A percentile compares a stretch with the other conserved stretches of the same genome.
These are phyloP conservation scores for Pythium grandisporangium DNA, from an alignment of 352 stramenopile genomes.

Conservation along the genomic window DNA sequence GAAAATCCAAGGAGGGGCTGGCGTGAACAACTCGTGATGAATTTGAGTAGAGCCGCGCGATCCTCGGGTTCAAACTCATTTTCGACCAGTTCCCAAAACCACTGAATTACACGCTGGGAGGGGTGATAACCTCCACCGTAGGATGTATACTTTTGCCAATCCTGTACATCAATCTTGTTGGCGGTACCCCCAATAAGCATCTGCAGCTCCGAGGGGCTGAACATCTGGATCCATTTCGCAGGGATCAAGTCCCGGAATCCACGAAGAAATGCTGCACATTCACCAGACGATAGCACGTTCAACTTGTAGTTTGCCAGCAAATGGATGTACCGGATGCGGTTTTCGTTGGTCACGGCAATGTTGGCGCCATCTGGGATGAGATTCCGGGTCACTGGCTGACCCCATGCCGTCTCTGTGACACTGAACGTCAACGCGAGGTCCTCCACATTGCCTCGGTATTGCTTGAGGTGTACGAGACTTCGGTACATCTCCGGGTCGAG, in stretches of 20 bases:
- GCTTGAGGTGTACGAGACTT: conserved; percentile 95
- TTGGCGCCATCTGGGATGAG: conserved; percentile 84
- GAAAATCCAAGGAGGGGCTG: conserved; percentile 93
- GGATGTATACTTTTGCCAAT: conserved; percentile 88
- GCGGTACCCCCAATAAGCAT: conserved; percentile 88
- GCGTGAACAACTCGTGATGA: conserved; percentile 91
- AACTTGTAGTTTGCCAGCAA: conserved; percentile 96
- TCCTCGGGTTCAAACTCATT: conserved; percentile 79
- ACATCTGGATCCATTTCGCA: conserved; percentile 73
- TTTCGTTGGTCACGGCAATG: conserved; percentile 88
- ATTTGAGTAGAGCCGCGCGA: conserved; percentile 89
- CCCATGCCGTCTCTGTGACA: conserved; percentile 75
- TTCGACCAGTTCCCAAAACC: conserved; percentile 73
- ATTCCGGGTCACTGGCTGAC: conserved; percentile 36
- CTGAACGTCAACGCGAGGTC: conserved; percentile 93
- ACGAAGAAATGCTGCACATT: conserved; percentile 53
- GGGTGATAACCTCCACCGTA: conserved; percentile 95
- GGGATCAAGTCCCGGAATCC: conserved; percentile 75
- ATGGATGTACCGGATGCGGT: conserved; percentile 95
- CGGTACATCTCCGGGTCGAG: conserved; percentile 93
- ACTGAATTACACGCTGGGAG: conserved; percentile 54
- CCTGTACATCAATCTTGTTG: conserved; percentile 92
- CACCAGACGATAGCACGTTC: conserved; percentile 73
- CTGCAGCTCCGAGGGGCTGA: conserved; percentile 90
- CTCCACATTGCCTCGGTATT: conserved; percentile 87